Evolutionary conservation across 2,329 filamentous ascomycete species (phyloP).

Genomic region (Neophaeococcomyces mojaviensis): DNA sequence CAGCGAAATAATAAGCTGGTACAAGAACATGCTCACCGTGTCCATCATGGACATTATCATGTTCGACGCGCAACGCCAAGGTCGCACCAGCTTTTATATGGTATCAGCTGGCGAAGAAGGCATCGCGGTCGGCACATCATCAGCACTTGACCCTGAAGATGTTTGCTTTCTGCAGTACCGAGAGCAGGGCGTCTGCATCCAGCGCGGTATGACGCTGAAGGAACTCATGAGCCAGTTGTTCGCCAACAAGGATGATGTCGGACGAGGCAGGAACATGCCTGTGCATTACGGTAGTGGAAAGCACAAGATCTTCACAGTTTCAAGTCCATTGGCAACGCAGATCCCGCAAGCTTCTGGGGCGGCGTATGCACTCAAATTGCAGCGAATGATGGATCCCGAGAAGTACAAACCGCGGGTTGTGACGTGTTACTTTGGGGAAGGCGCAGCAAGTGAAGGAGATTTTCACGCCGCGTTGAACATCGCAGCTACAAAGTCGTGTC

Average conservation of each 20-base stretch:
- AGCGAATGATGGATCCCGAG: slow-evolving; percentile 60
- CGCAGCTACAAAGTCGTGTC: slow-evolving; percentile 78
- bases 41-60: slow-evolving; percentile 94
- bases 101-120: slow-evolving; percentile 90
- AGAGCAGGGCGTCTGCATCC: slow-evolving; percentile 82
- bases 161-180: slow-evolving; percentile 92
- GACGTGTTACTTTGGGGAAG: slow-evolving; percentile 83
- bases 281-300: slow-evolving; percentile 77
- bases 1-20: slow-evolving; percentile 54
- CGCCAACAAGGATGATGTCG: slow-evolving; percentile 71
- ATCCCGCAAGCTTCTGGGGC: slow-evolving; percentile 82
- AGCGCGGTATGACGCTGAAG: slow-evolving; percentile 76
- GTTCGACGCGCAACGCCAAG: slow-evolving; percentile 95
- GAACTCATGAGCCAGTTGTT: slow-evolving; percentile 97
- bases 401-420: slow-evolving; percentile 61
- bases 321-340: slow-evolving; percentile 78
- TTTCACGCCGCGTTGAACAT: slow-evolving; percentile 90
- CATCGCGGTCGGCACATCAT: slow-evolving; percentile 80
- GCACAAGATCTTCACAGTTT: slow-evolving; percentile 84
- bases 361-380: slow-evolving; percentile 79
- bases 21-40: slow-evolving; percentile 60
- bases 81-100: slow-evolving; percentile 95
- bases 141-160: slow-evolving; percentile 73
- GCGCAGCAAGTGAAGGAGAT: slow-evolving; percentile 82
- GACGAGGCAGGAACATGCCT: slow-evolving; percentile 88